Evolutionary conservation across 2,329 filamentous ascomycete species (phyloP), one percentile per base, ranked within the genome.

Genomic region (Hortaea sp.): DNA sequence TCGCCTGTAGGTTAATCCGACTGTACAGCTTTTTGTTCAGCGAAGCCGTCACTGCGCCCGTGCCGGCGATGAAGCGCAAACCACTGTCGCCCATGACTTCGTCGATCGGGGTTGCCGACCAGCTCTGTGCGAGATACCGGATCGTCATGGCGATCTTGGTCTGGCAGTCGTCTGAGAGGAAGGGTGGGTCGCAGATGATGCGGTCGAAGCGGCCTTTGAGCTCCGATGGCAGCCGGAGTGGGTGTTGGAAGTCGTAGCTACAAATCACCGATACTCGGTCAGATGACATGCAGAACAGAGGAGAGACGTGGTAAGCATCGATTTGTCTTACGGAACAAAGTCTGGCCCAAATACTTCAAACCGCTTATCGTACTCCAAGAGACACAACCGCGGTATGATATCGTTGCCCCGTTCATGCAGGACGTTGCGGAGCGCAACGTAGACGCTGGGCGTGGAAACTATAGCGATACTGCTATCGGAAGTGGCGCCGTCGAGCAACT

Each of bases 141-240:
- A 82, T 77, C 1, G 85, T 88, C 56, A 89, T 66, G 6, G 85
- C 85, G 50, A 78, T 83, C 70, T 88, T 88, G 0, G 84, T 87
- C 63, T 90, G 84, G 61, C 85, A 90, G 59, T 90, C 84, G 51
- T 84, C 77, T 62, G 79, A 87, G 32, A 90, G 70, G 62, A 90
- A 90, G 0, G 86, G 86, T 6, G 86, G 86, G 60, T 92, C 86
- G 55, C 77, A 78, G 45, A 89, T 82, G 49, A 90, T 75, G 45
- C 79, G 75, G 63, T 88, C 82, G 41, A 83, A 77, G 13, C 66
- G 69, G 13, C 76, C 78, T 59, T 83, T 85, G 32, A 88, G 64
- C 31, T 74, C 63, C 9, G 63, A 72, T 76, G 58, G 49, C 11
- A 88, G 68, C 55, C 80, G 78, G 29, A 84, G 68, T 0, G 86